Evolutionary conservation across 768 basidiomycete genomes (phyloP).

Genomic region (Boletus reticulatus): DNA sequence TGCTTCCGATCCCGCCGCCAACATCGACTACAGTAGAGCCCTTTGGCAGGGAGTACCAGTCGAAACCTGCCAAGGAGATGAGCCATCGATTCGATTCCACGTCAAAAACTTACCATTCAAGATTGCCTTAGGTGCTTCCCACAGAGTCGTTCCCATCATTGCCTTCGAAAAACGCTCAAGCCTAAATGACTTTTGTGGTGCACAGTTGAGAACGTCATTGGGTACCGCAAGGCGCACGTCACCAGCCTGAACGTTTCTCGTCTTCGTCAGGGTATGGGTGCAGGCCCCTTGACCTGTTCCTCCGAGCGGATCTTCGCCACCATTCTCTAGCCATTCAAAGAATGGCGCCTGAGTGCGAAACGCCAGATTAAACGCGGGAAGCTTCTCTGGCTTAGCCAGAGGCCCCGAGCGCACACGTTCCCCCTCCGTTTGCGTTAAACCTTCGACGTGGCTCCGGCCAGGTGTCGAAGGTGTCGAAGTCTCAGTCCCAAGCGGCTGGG

Average conservation of each 20-base stretch:
- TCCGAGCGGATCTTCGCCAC: slow-evolving; percentile 33
- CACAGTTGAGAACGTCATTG: background rate
- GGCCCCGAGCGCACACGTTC: background rate
- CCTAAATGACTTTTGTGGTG: slow-evolving; percentile 42
- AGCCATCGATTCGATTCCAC: background rate
- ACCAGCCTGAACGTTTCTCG: background rate
- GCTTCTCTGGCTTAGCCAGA: slow-evolving; percentile 8
- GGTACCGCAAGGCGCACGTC: background rate
- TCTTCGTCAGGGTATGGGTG: background rate
- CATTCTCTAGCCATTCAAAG: slow-evolving; percentile 75
- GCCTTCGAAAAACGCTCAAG: slow-evolving; percentile 72
- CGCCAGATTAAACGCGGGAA: slow-evolving; percentile 68
- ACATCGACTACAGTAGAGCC: slow-evolving; percentile 61
- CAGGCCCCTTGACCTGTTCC: slow-evolving; percentile 23
- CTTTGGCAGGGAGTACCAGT: slow-evolving; percentile 52
- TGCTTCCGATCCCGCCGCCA: slow-evolving; percentile 66
- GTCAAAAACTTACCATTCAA: slow-evolving; percentile 43
- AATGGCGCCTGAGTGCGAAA: slow-evolving; percentile 54
- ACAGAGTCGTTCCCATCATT: slow-evolving; percentile 70
- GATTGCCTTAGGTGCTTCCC: slow-evolving; percentile 65
- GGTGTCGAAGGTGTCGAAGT: background rate
- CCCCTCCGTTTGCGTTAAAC: background rate
- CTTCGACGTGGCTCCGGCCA: background rate
- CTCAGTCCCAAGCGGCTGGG: background rate
- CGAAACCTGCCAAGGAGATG: slow-evolving; percentile 44